phyloP scores from a whole-genome alignment of 805 yeast genomes.

The Wickerhamiella lipophila region DNA sequence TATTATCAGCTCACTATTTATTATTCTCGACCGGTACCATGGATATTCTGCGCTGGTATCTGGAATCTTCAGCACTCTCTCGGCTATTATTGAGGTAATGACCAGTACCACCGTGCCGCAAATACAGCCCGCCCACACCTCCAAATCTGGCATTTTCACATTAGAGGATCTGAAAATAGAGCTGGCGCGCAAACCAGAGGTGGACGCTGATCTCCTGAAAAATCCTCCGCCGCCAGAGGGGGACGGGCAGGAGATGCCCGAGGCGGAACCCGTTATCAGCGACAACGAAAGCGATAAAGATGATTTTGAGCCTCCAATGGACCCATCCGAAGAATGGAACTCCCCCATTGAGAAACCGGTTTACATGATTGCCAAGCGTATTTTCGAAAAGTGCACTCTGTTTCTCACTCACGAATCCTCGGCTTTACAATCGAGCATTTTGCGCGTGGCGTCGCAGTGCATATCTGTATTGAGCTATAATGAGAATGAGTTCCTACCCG shows the following conservation, averaged over 20 bases:
- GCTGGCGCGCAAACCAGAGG: constrained; percentile 20
- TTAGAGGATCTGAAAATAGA: constrained; percentile 19
- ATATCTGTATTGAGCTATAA: constrained; percentile 45
- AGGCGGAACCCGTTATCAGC: constrained; percentile 7
- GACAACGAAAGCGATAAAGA: constrained; percentile 21
- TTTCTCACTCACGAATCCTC: constrained; percentile 54
- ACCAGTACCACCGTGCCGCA: neutral
- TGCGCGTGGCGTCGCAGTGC: constrained; percentile 36
- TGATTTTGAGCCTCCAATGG: constrained; percentile 28
- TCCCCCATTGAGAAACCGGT: constrained; percentile 52
- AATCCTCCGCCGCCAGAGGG: constrained; percentile 4
- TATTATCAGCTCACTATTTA: constrained; percentile 59
- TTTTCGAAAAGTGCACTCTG: constrained; percentile 57
- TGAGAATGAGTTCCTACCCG: constrained; percentile 35
- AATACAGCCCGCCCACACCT: neutral
- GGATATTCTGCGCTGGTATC: constrained; percentile 62
- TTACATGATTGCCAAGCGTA: constrained; percentile 46
- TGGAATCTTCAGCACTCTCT: constrained; percentile 59
- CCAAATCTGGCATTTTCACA: neutral
- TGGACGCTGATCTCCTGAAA: constrained; percentile 24
- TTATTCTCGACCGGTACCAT: constrained; percentile 70
- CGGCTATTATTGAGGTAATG: constrained; percentile 17
- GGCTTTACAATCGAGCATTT: constrained; percentile 42
- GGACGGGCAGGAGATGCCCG: constrained; percentile 21
- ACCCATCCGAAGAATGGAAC: constrained; percentile 39